Evolutionary conservation across 805 yeast genomes (phyloP), one percentile per base, ranked within the genome.

Genomic region (Candida odintsovae): DNA sequence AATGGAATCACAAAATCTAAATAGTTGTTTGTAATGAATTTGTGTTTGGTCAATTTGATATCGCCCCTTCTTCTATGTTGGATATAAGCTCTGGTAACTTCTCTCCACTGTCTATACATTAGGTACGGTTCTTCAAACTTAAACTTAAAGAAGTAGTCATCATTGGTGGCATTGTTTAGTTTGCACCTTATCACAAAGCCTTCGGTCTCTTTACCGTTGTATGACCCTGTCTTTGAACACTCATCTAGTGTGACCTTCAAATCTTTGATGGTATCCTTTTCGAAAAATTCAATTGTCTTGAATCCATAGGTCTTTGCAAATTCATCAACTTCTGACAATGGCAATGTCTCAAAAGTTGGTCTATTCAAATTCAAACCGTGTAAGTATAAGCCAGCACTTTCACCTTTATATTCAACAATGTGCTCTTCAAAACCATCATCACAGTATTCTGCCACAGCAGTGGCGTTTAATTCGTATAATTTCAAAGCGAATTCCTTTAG

Each of bases 381-480:
- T 16, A 94, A 63, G 55, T 94, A 94, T 6, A 94, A 67, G 0
- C 99, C 99, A 0, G 96, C 80, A 10, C 66, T 67, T 0, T 82
- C 81, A 1, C 69, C 70, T 2, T 72, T 62, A 59, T 94, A 94
- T 47, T 82, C 83, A 42, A 94, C 70, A 8, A 94, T 86, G 62
- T 94, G 99, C 63, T 94, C 98, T 62, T 94, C 99, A 63, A 94
- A 94, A 0, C 64, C 65, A 58, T 94, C 99, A 61, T 94, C 97
- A 64, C 99, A 94, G 31, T 78, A 75, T 65, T 94, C 99, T 0
- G 90, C 90, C 2, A 90, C 96, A 0, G 96, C 96, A 1, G 99
- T 94, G 29, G 79, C 58, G 46, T 80, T 76, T 51, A 70, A 54
- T 1, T 64, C 55, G 54, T 73, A 74, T 8, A 94, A 67, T 1